Conservation (phyloP, 2,329 filamentous ascomycete genomes). For the Fusarium domesticum region DNA sequence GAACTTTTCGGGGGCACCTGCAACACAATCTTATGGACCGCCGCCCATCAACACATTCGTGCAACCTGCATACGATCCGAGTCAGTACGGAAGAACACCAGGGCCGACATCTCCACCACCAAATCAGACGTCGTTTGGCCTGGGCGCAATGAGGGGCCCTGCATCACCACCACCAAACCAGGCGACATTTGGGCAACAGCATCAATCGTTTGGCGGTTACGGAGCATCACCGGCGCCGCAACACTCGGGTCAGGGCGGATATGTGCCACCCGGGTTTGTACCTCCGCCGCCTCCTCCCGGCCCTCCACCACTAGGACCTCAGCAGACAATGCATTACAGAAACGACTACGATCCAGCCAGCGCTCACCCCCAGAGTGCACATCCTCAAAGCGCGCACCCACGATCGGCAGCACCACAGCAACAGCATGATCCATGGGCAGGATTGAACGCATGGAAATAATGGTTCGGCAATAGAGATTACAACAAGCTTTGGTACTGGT, state of each 20-base stretch:
- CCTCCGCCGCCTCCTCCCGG: conserved; percentile 63
- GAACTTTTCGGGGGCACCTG: conserved; percentile 34
- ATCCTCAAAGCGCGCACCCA: conserved; percentile 32
- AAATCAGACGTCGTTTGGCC: conserved; percentile 52
- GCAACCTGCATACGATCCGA: conserved; percentile 56
- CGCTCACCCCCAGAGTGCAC: conserved; percentile 16
- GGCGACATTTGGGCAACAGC: conserved; percentile 41
- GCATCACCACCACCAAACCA: conserved; percentile 60
- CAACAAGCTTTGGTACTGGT: too few relatives aligned
- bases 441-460: conserved; percentile 52
- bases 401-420: conserved; percentile 37
- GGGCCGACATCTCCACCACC: conserved; percentile 62
- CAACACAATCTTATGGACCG: conserved; percentile 30
- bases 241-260: conserved; percentile 40
- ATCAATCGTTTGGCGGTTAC: conserved; percentile 40
- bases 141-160: conserved; percentile 39
- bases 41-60: conserved; percentile 45
- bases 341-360: conserved; percentile 33
- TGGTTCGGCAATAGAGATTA: conserved; percentile 3
- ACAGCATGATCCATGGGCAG: conserved; percentile 50
- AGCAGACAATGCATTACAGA: conserved; percentile 59
- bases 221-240: conserved; percentile 41
- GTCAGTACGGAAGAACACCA: conserved; percentile 56
- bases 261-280: conserved; percentile 56
- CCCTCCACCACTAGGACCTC: conserved; percentile 58